Conservation (phyloP, 257 asterid species). For the Euphrasia confusa region DNA sequence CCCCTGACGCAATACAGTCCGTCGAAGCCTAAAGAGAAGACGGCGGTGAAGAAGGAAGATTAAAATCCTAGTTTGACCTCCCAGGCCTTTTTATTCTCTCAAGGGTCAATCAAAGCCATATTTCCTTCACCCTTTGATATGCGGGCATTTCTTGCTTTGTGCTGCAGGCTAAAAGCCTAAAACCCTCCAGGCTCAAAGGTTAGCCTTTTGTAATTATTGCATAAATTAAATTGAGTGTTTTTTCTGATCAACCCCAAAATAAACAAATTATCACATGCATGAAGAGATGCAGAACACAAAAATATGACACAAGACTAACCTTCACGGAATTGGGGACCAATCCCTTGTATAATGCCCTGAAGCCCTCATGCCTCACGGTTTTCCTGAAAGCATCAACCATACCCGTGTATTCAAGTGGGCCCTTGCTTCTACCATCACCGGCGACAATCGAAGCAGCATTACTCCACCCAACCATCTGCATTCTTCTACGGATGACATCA, state of each 20-base stretch:
- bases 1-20: no score
- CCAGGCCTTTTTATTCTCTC: no score
- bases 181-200: neutral
- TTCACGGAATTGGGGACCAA: conserved; percentile 94
- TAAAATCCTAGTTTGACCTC: no score
- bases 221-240: neutral
- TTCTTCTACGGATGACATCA: conserved; percentile 91
- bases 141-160: no score
- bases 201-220: neutral
- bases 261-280: neutral
- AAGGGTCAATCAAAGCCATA: no score
- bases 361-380: conserved; percentile 83
- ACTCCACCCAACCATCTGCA: conserved; percentile 99
- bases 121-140: no score
- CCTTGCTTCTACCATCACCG: conserved; percentile 75
- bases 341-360: conserved; percentile 91
- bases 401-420: conserved; percentile 70
- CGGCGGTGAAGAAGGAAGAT: no score
- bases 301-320: conserved; percentile 45
- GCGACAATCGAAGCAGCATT: conserved; percentile 74
- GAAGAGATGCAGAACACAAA: neutral
- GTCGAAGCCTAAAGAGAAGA: no score
- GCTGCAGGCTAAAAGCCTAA: neutral
- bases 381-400: conserved; percentile 96
- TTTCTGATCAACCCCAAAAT: neutral